These are phyloP conservation scores for Phialophora verrucosa DNA, from an alignment of 2,329 filamentous ascomycete genomes.

Conservation along the genomic window DNA sequence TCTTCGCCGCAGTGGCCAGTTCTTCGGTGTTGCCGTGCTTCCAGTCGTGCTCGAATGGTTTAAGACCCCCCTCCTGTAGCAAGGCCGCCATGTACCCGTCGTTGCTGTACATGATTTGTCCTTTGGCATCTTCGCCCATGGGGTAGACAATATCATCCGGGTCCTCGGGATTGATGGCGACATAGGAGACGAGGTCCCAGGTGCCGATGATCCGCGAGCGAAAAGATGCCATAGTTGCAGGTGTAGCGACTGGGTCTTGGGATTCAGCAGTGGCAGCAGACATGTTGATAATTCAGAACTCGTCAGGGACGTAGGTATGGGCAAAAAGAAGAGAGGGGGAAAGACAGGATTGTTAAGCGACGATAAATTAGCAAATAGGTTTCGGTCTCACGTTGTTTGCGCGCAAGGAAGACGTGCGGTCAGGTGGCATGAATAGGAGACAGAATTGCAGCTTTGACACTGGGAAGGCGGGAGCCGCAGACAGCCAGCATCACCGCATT, in stretches of 20 bases:
- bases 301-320: neutral
- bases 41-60: slow-evolving; percentile 22
- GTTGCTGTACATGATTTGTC: slow-evolving; percentile 32
- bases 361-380: neutral
- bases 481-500: neutral
- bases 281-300: neutral
- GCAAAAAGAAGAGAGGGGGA: neutral
- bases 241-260: neutral
- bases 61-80: slow-evolving; percentile 24
- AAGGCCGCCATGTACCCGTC: slow-evolving; percentile 34
- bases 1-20: slow-evolving; percentile 20
- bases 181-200: slow-evolving; percentile 30
- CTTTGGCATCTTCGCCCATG: slow-evolving; percentile 29
- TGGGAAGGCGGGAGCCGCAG: neutral
- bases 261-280: neutral
- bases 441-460: neutral
- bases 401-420: neutral
- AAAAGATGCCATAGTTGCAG: slow-evolving; percentile 21
- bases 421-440: neutral
- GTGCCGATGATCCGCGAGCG: slow-evolving; percentile 27
- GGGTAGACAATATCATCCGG: slow-evolving; percentile 27
- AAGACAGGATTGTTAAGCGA: neutral
- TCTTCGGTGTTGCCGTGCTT: slow-evolving; percentile 20
- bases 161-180: slow-evolving; percentile 19
- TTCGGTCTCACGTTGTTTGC: neutral